phyloP scores from a whole-genome alignment of 2,329 filamentous ascomycete species.

The Exophiala phaeomuriformis region DNA sequence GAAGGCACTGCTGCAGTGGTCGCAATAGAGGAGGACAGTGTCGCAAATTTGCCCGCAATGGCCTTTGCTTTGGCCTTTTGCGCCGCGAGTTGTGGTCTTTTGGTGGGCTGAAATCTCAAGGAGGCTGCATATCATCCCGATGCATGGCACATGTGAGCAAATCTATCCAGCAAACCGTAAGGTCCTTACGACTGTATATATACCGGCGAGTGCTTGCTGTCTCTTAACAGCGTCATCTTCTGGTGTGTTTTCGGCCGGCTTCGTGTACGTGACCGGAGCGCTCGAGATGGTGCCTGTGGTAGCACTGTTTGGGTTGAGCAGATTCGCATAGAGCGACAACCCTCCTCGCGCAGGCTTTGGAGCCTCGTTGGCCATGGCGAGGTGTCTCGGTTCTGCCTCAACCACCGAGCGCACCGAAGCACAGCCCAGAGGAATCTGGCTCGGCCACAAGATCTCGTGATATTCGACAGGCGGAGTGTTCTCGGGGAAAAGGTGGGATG shows the following conservation, averaged over 20 bases:
- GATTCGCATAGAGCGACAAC: slow-evolving; percentile 71
- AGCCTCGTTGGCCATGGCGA: slow-evolving; percentile 21
- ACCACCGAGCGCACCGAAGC: neutral
- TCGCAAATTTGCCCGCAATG: slow-evolving; percentile 46
- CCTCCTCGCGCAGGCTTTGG: slow-evolving; percentile 20
- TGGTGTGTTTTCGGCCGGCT: slow-evolving; percentile 44
- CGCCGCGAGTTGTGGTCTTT: slow-evolving; percentile 60
- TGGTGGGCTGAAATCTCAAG: slow-evolving; percentile 80
- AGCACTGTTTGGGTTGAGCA: slow-evolving; percentile 53
- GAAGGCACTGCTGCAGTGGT: slow-evolving; percentile 28
- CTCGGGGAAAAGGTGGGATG: slow-evolving; percentile 4
- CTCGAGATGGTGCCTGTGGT: slow-evolving; percentile 62
- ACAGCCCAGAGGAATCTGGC: neutral
- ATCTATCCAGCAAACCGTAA: slow-evolving; percentile 31
- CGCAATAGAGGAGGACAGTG: slow-evolving; percentile 26
- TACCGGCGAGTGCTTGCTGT: slow-evolving; percentile 57
- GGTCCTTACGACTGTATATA: slow-evolving; percentile 34
- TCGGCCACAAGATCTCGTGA: slow-evolving; percentile 4
- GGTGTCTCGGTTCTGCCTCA: neutral
- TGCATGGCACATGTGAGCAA: slow-evolving; percentile 42
- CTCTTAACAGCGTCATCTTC: slow-evolving; percentile 55
- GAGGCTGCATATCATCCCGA: slow-evolving; percentile 45
- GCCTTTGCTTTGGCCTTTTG: slow-evolving; percentile 59
- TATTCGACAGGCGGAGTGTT: slow-evolving; percentile 6
- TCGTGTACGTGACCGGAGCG: slow-evolving; percentile 65